A percentile compares a stretch with the other conserved stretches of the same genome.
Conservation (phyloP, 164 flowering plant species). For the Warburgia ugandensis region DNA sequence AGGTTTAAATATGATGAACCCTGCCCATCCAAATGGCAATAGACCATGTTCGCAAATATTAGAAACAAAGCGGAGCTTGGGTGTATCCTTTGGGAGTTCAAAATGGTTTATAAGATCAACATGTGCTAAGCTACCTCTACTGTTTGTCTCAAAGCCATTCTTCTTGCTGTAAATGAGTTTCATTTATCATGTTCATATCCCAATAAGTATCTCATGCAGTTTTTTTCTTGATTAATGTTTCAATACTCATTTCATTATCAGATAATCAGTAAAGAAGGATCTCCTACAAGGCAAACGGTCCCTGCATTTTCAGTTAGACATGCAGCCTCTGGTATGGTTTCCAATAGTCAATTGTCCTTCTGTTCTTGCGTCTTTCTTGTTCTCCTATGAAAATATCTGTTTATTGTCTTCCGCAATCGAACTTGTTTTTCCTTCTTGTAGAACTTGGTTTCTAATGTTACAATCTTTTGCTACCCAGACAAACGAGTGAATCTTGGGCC, state of each 20-base stretch:
- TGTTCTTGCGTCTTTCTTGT: background rate
- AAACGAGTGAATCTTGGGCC: slow-evolving; percentile 6
- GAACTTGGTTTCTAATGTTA: background rate
- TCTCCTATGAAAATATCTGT: background rate
- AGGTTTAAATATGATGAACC: too few relatives aligned
- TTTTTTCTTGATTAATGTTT: too few relatives aligned
- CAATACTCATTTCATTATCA: slow-evolving; percentile 19
- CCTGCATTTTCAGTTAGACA: slow-evolving; percentile 10
- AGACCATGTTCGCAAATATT: too few relatives aligned
- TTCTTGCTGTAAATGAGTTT: too few relatives aligned
- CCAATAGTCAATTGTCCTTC: background rate
- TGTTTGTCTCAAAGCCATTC: too few relatives aligned
- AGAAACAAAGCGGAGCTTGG: too few relatives aligned
- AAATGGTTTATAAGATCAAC: too few relatives aligned
- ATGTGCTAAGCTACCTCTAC: too few relatives aligned
- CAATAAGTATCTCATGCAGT: too few relatives aligned
- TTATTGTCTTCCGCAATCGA: background rate
- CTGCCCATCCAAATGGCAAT: too few relatives aligned
- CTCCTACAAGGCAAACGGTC: slow-evolving; percentile 14
- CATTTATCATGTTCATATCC: too few relatives aligned
- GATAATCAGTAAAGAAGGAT: slow-evolving; percentile 48
- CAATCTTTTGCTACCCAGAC: slow-evolving; percentile 9
- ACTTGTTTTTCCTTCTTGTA: background rate
- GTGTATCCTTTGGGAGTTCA: too few relatives aligned
- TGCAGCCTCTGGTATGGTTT: slow-evolving; percentile 22